Conservation (phyloP, 352 stramenopile species). For the Phytophthora citrophthora region DNA sequence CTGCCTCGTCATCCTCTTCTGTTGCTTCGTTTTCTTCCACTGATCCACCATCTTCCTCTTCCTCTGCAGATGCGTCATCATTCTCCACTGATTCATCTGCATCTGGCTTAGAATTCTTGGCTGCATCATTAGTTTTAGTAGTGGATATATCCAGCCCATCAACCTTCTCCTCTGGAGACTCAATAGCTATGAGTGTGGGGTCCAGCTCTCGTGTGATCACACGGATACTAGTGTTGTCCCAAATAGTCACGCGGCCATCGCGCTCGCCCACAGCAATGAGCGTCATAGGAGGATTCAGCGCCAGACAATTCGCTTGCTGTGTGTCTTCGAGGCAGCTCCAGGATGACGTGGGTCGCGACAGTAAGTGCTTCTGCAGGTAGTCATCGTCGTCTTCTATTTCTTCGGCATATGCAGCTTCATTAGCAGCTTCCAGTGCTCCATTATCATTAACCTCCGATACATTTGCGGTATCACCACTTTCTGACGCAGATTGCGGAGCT, state of each 20-base stretch:
- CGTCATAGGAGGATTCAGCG: slow-evolving; percentile 65
- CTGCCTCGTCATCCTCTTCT: slow-evolving; percentile 36
- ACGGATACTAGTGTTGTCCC: slow-evolving; percentile 82
- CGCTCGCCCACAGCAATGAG: slow-evolving; percentile 81
- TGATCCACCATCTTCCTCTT: slow-evolving; percentile 48
- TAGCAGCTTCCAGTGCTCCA: neutral
- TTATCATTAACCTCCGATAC: neutral
- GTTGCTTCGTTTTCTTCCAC: slow-evolving; percentile 41
- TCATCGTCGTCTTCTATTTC: slow-evolving; percentile 54
- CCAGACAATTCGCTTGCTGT: slow-evolving; percentile 76
- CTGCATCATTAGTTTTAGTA: slow-evolving; percentile 7
- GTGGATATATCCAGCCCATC: neutral
- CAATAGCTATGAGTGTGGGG: slow-evolving; percentile 57
- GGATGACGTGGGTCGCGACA: slow-evolving; percentile 51
- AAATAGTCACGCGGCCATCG: slow-evolving; percentile 81
- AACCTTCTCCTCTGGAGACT: slow-evolving; percentile 5
- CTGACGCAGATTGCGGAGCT: slow-evolving; percentile 4
- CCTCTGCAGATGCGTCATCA: slow-evolving; percentile 42
- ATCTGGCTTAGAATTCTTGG: slow-evolving; percentile 31
- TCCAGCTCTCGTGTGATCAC: slow-evolving; percentile 84
- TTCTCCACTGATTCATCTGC: slow-evolving; percentile 45
- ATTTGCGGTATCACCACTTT: neutral
- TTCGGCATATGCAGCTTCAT: slow-evolving; percentile 19
- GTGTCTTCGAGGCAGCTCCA: slow-evolving; percentile 80
- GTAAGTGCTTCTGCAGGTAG: slow-evolving; percentile 63